Evolutionary conservation across 345 rosid species (phyloP).

Genomic region (Lepidium didymum): DNA sequence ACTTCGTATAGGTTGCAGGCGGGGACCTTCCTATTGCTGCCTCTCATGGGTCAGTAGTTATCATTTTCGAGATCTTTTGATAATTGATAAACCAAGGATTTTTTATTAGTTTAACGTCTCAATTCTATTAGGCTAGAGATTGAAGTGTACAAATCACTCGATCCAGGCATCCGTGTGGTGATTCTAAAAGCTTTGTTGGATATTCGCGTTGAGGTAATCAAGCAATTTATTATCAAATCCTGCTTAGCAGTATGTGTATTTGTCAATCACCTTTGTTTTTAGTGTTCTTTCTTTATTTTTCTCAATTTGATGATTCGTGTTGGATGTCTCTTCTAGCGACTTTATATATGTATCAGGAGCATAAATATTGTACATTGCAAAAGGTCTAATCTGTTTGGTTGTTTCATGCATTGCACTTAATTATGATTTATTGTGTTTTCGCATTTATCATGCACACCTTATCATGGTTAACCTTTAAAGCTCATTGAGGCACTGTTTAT

Average conservation of each 20-base stretch:
- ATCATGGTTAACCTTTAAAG: neutral
- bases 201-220: too few relatives aligned
- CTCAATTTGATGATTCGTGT: neutral
- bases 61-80: too few relatives aligned
- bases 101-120: too few relatives aligned
- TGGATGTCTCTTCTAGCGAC: neutral
- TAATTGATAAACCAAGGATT: too few relatives aligned
- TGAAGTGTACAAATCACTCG: too few relatives aligned
- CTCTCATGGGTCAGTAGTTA: too few relatives aligned
- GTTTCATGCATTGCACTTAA: neutral
- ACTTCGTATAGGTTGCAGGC: too few relatives aligned
- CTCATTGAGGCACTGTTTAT: neutral
- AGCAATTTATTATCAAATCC: neutral
- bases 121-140: too few relatives aligned
- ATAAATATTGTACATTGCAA: neutral
- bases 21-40: too few relatives aligned
- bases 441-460: neutral
- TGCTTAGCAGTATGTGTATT: neutral
- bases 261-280: neutral
- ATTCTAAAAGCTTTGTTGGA: too few relatives aligned
- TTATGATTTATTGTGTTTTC: neutral
- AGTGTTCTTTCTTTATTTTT: neutral
- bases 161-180: too few relatives aligned
- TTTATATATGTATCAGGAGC: neutral
- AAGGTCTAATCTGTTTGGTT: neutral